These are phyloP conservation scores for Xylona heveae DNA, from an alignment of 495 filamentous ascomycete genomes.

Conservation along the genomic window DNA sequence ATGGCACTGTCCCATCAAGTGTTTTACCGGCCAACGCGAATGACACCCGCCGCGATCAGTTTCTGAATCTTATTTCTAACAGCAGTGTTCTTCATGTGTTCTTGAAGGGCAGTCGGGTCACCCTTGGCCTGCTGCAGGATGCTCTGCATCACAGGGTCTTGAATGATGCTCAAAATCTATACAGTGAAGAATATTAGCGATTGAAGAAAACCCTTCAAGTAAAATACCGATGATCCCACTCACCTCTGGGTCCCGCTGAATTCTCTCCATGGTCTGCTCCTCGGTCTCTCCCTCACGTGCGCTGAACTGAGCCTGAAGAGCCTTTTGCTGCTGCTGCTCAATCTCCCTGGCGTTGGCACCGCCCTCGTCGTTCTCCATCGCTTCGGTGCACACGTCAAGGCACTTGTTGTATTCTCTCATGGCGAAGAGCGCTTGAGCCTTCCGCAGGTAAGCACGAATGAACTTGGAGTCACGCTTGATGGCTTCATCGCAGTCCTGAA, in stretches of 20 bases:
- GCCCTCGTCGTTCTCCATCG: slow-evolving; percentile 50
- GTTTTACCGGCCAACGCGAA: slow-evolving; percentile 50
- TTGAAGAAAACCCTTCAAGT: slow-evolving; percentile 3
- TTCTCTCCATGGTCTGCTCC: slow-evolving; percentile 81
- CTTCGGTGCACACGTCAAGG: slow-evolving; percentile 71
- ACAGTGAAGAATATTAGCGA: slow-evolving; percentile 1
- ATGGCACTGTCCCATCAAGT: too few relatives aligned
- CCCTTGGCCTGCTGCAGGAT: slow-evolving; percentile 92
- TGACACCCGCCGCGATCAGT: slow-evolving; percentile 78
- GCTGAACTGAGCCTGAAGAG: slow-evolving; percentile 72
- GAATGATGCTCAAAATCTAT: slow-evolving; percentile 74
- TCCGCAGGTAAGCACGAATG: slow-evolving; percentile 86
- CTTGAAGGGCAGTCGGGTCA: slow-evolving; percentile 74
- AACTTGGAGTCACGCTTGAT: slow-evolving; percentile 77
- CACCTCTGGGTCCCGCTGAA: slow-evolving; percentile 85
- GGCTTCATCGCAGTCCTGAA: slow-evolving; percentile 80
- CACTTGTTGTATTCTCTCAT: slow-evolving; percentile 97
- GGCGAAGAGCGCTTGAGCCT: slow-evolving; percentile 77
- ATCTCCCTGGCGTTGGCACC: slow-evolving; percentile 72
- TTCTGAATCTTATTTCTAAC: slow-evolving; percentile 68
- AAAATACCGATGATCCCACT: slow-evolving; percentile 10
- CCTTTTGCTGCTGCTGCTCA: slow-evolving; percentile 85
- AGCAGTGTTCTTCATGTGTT: slow-evolving; percentile 85
- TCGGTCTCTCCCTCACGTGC: slow-evolving; percentile 87
- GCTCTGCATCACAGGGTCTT: slow-evolving; percentile 92